Evolutionary conservation across 2,329 filamentous ascomycete species (phyloP).

Genomic region (Pseudogymnoascus sp.): DNA sequence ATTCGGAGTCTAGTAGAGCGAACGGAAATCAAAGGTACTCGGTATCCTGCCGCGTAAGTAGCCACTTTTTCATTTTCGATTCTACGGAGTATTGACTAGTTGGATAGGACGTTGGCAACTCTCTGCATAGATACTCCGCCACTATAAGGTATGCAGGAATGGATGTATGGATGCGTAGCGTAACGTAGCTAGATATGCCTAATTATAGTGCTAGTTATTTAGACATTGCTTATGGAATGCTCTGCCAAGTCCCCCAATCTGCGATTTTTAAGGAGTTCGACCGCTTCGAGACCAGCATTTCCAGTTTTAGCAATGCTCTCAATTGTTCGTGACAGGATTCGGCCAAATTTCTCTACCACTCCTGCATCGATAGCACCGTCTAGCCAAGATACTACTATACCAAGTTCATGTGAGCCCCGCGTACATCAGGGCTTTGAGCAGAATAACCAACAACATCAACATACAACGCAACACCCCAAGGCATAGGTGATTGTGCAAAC

Average conservation of each 20-base stretch:
- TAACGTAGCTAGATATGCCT: background rate
- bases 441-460: background rate
- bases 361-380: background rate
- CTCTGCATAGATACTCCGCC: constrained; percentile 9
- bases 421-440: background rate
- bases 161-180: background rate
- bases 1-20: constrained; percentile 18
- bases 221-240: background rate
- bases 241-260: background rate
- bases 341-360: background rate
- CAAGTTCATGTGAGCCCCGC: background rate
- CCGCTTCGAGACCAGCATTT: background rate
- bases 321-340: background rate
- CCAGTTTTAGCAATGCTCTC: background rate
- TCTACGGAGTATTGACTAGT: background rate
- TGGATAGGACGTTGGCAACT: background rate
- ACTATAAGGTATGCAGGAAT: background rate
- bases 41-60: constrained; percentile 20
- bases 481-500: background rate
- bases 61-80: background rate
- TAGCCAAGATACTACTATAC: background rate
- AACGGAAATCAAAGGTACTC: constrained; percentile 17
- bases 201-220: background rate
- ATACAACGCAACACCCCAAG: background rate
- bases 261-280: background rate